Base-by-base conservation (phyloP, 257 asterid species). In the Ilex aquifolium region DNA sequence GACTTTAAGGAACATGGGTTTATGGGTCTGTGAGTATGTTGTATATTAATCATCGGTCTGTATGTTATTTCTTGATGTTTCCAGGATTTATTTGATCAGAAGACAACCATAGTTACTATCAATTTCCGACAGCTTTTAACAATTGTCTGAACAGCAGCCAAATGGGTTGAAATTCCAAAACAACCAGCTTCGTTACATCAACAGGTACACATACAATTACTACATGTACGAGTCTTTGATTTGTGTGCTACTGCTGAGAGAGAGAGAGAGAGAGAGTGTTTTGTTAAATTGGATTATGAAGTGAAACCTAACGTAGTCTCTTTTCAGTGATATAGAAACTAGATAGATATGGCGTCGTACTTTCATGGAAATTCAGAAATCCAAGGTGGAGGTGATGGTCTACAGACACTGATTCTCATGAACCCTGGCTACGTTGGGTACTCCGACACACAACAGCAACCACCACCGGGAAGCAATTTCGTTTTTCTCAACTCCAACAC, bases 321-420 rank as follows among this genome's bases (percentile, higher is more conserved):
- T 73, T 58, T 65, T 52, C 68, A 57, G 66, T 36, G 68, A 60
- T 44, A n/a, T 32, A 46, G 14, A 2, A 40, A 31, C 31, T 56
- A 46, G 9, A 57, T 29, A 67, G 61, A 76, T 69, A 92, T 92
- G 99, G 94, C 90, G 79, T 73, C 94, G 54, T 92, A 89, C 78
- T 92, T 77, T 70, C 91, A 89, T 71, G 95, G 89, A 52, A 89
- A 85, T 69, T 85, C 97, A 1, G 97, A 89, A 64, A 79, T 88
- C 56, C 91, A 82, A 73, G 83, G 83, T 51, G 74, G 74, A 10
- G 88, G 84, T 44, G 97, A 92, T 50, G 97, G 97, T 0, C 71
- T 92, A 39, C 99, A 92, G 63, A 92, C 99, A 36, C 71, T 92
- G 77, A 83, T 92, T 65, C 80, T 92, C 56, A 92, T 92, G 99